Evolutionary conservation across 2,329 filamentous ascomycete species (phyloP).

Genomic region (Xylariaceae sp.): DNA sequence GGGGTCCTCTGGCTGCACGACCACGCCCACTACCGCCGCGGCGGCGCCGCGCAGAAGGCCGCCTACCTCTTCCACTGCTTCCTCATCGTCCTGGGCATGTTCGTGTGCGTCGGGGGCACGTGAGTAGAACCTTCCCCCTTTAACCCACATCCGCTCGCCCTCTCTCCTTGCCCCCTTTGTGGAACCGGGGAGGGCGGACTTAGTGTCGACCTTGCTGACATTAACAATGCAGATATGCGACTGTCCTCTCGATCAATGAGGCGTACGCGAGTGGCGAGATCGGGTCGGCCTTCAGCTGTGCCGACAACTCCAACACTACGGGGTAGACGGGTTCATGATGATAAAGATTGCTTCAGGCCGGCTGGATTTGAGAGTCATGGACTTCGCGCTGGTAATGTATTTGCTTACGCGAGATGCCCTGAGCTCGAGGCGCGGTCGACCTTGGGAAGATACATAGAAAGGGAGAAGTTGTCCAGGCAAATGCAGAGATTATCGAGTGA

Average conservation of each 20-base stretch:
- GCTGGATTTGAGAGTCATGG: too few relatives aligned
- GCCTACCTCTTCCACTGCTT: conserved; percentile 6
- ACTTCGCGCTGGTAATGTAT: too few relatives aligned
- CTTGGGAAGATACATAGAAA: too few relatives aligned
- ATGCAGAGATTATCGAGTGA: too few relatives aligned
- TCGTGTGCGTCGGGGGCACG: conserved; percentile 9
- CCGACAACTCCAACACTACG: conserved; percentile 9
- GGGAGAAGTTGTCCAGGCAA: too few relatives aligned
- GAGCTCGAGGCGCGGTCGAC: too few relatives aligned
- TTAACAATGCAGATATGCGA: conserved; percentile 3
- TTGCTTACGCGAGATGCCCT: too few relatives aligned
- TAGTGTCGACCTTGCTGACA: neutral
- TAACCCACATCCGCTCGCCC: too few relatives aligned
- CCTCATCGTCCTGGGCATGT: conserved; percentile 5
- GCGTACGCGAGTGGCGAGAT: conserved; percentile 8
- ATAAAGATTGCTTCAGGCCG: too few relatives aligned
- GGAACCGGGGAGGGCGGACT: too few relatives aligned
- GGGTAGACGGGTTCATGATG: too few relatives aligned
- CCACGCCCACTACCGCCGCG: conserved; percentile 4
- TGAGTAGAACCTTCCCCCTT: conserved; percentile 2
- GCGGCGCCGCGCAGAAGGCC: conserved; percentile 3
- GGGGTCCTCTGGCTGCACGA: conserved; percentile 8
- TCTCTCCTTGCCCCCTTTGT: too few relatives aligned
- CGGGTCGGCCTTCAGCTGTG: conserved; percentile 10
- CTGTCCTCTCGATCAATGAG: conserved; percentile 5